Evolutionary conservation across 805 yeast genomes (phyloP).

Genomic region (Kazachstania psychrophila): DNA sequence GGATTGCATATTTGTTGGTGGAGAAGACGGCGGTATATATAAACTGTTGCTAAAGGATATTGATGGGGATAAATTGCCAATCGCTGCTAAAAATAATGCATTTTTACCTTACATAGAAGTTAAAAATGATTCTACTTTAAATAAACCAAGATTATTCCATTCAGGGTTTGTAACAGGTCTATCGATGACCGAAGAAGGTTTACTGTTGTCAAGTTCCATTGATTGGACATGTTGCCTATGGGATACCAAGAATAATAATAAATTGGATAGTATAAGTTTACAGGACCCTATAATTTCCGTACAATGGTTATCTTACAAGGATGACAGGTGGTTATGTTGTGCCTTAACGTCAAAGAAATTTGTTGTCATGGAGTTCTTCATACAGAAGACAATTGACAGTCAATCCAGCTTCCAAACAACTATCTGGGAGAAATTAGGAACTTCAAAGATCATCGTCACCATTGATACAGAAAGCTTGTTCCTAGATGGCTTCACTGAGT

Average conservation of each 20-base stretch:
- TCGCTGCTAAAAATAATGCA: conserved; percentile 14
- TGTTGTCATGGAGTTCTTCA: conserved; percentile 5
- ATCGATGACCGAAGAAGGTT: conserved; percentile 8
- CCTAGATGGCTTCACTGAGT: no score
- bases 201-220: conserved; percentile 17
- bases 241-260: conserved; percentile 13
- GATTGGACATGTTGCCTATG: conserved; percentile 24
- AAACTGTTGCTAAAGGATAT: conserved; percentile 10
- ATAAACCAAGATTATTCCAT: conserved; percentile 14
- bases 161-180: conserved; percentile 15
- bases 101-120: conserved; percentile 12
- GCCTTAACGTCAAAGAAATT: conserved; percentile 12
- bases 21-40: conserved; percentile 25
- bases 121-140: neutral
- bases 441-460: no score
- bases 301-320: conserved; percentile 9
- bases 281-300: conserved; percentile 14
- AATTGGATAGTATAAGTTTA: conserved; percentile 12
- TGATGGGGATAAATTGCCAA: conserved; percentile 2
- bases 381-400: neutral
- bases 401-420: neutral
- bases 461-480: no score
- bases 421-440: no score
- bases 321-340: conserved; percentile 4
- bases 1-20: conserved; percentile 17